Base-by-base conservation (phyloP, 2,329 filamentous ascomycete species). In the Pseudocercospora macadamiae region DNA sequence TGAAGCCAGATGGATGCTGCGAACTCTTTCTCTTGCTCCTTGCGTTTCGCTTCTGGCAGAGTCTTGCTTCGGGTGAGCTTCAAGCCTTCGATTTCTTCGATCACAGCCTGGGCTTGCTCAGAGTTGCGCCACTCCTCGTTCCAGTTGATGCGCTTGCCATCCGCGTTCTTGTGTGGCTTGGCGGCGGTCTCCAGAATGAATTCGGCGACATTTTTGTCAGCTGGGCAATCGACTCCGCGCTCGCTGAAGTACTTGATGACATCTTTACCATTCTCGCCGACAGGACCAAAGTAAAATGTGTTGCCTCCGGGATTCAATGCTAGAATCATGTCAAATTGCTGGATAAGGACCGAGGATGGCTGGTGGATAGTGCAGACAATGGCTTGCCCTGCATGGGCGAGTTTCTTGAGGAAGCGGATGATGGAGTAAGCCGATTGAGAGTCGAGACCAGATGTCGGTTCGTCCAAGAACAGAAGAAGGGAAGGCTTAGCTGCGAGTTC, bases 351-450 rank as follows among this genome's bases (percentile, higher is more conserved):
- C 1, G 85, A 86, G 2, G 84, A 88, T 3, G 88, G 88, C 68
- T 90, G 88, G 68, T 90, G 88, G 54, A 90, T 90, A 0, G 88
- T 90, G 73, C 88, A 90, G 53, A 91, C 78, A 62, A 91, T 89
- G 6, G 87, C 87, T 68, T 90, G 86, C 1, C 87, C 88, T 10
- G 86, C 84, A 6, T 80, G 77, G 4, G 85, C 80, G 2, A 90
- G 79, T 70, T 90, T 90, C 76, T 85, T 86, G 55, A 90, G 69
- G 75, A 90, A 89, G 1, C 83, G 79, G 3, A 89, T 80, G 59
- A 90, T 89, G 0, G 83, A 87, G 72, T 82, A 89, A 0, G 88
- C 87, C 1, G 84, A 85, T 65, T 90, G 87, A 12, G 82, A 86
- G 72, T 91, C 88, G 3, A 91, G 79, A 59, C 88, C 88, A 60